A percentile compares a stretch with the other conserved stretches of the same genome.
Conservation (phyloP, 2,329 filamentous ascomycete genomes). For the Neonectria coccinea region DNA sequence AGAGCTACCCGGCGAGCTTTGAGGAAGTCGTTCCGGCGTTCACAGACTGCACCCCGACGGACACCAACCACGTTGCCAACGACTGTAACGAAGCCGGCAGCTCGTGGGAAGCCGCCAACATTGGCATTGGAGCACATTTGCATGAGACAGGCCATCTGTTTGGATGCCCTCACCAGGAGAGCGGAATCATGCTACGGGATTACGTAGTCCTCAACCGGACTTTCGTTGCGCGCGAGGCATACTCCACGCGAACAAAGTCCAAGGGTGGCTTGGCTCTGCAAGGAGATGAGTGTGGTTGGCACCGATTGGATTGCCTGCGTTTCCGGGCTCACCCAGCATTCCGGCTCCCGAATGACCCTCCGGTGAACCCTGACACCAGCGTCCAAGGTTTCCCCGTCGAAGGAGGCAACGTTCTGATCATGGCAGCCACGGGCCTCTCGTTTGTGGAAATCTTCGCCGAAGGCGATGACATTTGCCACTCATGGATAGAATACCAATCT, state of each 20-base stretch:
- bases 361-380: constrained; percentile 74
- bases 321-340: constrained; percentile 95
- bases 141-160: constrained; percentile 93
- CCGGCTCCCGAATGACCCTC: constrained; percentile 79
- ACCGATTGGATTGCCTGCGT: constrained; percentile 86
- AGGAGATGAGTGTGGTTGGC: constrained; percentile 90
- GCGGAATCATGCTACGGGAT: constrained; percentile 91
- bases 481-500: constrained; percentile 83
- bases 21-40: constrained; percentile 93
- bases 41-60: constrained; percentile 88
- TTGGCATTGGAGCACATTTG: constrained; percentile 92
- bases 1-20: constrained; percentile 89
- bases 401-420: constrained; percentile 78
- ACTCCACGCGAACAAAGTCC: constrained; percentile 86
- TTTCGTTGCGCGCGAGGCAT: constrained; percentile 85
- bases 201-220: constrained; percentile 87
- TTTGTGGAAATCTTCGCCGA: constrained; percentile 86
- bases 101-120: constrained; percentile 94
- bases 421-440: constrained; percentile 83
- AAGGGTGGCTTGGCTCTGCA: constrained; percentile 81
- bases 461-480: constrained; percentile 82
- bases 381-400: constrained; percentile 90
- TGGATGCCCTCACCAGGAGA: constrained; percentile 89
- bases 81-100: constrained; percentile 89
- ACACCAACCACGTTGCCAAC: constrained; percentile 83